Base-by-base conservation (phyloP, 345 rosid species). In the Gossypium stocksii region DNA sequence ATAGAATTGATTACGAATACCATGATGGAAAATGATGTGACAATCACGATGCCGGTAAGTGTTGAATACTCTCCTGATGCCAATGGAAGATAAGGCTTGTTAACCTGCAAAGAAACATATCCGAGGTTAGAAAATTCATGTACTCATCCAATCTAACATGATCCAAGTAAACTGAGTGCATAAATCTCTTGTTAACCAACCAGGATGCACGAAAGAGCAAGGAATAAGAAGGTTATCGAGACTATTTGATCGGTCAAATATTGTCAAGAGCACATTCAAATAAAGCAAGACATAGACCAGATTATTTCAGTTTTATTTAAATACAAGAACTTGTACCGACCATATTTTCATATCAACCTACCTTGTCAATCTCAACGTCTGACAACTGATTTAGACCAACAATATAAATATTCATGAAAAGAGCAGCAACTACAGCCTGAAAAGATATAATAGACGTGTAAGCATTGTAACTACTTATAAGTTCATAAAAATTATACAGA, bases 351-450 rank as follows among this genome's bases (percentile, higher is more conserved):
- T 27, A 49, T 49, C 23, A 25, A 53, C 25, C 48, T 86, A 90
- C 98, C 95, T 94, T 91, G 86, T 94, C 98, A 76, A 92, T 94
- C 73, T 94, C 95, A 41, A 94, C 87, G 85, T 94, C 97, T 48
- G 88, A 83, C 81, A 94, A 69, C 83, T 92, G 97, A 86, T 94
- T 94, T 57, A 94, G 74, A 38, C 98, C 98, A 56, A 94, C 98
- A 23, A 92, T 89, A 76, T 94, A 92, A 34, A 94, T 87, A 80
- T 94, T 94, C 98, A 94, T 94, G 88, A 92, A 78, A 72, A 94
- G 92, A 44, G 98, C 93, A 80, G 97, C 97, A 76, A 81, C 88
- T 80, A 92, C 86, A 54, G 97, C 98, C 98, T 92, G 88, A 87
- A 79, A 56, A 83, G 27, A 82, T 51, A 75, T 7, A 51, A 51